phyloP scores from a whole-genome alignment of 768 basidiomycete species.

The Hericium rajendrae region DNA sequence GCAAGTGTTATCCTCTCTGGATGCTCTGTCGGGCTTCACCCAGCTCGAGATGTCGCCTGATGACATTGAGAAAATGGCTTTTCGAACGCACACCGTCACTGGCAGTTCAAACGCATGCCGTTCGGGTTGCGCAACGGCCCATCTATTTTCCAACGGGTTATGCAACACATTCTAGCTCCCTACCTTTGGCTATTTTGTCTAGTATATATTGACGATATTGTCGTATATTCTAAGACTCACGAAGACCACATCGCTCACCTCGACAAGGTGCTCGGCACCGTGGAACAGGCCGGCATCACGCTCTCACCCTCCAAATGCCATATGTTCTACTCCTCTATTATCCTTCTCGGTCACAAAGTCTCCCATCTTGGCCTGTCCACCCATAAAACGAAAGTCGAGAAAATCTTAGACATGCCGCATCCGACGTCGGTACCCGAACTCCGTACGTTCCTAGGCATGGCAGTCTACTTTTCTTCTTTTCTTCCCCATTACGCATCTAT shows the following conservation, averaged over 20 bases:
- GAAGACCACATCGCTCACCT: conserved; percentile 1
- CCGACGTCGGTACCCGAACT: background rate
- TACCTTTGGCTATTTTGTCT: too few relatives aligned
- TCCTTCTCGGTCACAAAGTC: too few relatives aligned
- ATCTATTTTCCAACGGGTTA: conserved; percentile 31
- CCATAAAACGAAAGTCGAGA: too few relatives aligned
- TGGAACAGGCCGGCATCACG: conserved; percentile 13
- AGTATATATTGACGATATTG: too few relatives aligned
- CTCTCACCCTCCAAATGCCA: conserved; percentile 21
- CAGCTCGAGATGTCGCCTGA: conserved; percentile 30
- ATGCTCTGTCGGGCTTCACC: conserved; percentile 13
- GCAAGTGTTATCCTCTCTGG: conserved; percentile 25
- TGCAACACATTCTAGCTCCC: conserved; percentile 16
- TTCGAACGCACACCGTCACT: conserved; percentile 28
- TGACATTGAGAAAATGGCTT: conserved; percentile 28
- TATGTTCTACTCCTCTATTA: conserved; percentile 1
- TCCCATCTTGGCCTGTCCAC: too few relatives aligned
- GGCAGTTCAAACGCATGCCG: conserved; percentile 32
- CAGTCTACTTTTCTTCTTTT: conserved; percentile 28
- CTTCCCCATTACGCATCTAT: conserved; percentile 28
- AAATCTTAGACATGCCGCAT: too few relatives aligned
- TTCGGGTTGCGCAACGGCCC: conserved; percentile 26
- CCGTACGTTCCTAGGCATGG: conserved; percentile 26
- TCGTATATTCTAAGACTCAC: too few relatives aligned
- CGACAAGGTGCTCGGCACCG: conserved; percentile 22